Base-by-base conservation (phyloP, 2,329 filamentous ascomycete genomes). In the Colletotrichum spaethianum region DNA sequence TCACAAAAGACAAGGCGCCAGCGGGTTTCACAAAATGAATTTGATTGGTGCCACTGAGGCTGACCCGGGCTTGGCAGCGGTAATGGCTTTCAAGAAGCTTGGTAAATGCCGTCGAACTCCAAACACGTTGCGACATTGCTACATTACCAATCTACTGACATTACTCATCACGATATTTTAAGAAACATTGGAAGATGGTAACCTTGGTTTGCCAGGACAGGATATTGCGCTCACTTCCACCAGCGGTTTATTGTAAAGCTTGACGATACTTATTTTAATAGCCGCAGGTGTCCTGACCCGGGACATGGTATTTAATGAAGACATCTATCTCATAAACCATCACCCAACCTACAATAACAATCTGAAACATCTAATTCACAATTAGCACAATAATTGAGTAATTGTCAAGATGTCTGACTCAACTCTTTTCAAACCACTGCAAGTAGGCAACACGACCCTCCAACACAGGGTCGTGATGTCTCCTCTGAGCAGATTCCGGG, bases 201-300 rank as follows among this genome's bases (percentile, higher is more conserved):
- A 3, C 3, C 8, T 14, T 8, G 4, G 8, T 16, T 14, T 12
- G 7, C 3, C 23, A 16, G 23, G 16, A 16, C 23, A 11, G 23
- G 5, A 14, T 12, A 16, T 1, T 23, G 8, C 23, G 11, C 6
- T 50, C 0, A 16, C 23, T 26, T 26, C 28, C 1, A 12, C 26
- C 12, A 5, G 23, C 8, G 28, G 46, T 3, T 0, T 26, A 6
- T 3, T 12, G 46, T 28, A 28, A 26, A 4, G 1, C 23, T 26
- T 28, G 4, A 1, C 2, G 12, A 12, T 14, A 8, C 18, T 1
- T 3, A 5, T 2, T 7, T 18, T 16, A 23, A 1, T 16, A 11
- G 28, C 26, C 28, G 12, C 23, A 2, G 46, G 46, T 16, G 8
- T 14, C 2, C 4, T 9, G 46, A 4, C 46, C 6, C 11, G n/a